Percentiles rank a stretch among this genome's conserved stretches.
phyloP scores from a whole-genome alignment of 2,329 filamentous ascomycete species.

The Fusarium multiceps region DNA sequence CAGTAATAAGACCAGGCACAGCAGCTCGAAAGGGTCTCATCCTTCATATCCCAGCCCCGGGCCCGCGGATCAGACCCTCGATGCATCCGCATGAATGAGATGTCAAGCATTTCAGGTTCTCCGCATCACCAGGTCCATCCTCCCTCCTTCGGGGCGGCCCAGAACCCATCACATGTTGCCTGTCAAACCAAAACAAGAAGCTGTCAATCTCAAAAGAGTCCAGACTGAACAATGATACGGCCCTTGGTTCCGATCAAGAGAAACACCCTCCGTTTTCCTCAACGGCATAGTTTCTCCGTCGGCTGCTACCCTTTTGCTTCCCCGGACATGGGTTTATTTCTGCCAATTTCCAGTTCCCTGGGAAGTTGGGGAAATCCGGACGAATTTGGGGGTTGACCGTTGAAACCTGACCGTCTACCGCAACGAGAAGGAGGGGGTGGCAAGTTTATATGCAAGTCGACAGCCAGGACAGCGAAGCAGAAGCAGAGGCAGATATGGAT shows the following conservation, averaged over 20 bases:
- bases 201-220: slow-evolving; percentile 19
- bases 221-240: slow-evolving; percentile 17
- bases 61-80: slow-evolving; percentile 37
- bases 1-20: slow-evolving; percentile 17
- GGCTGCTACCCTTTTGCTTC: slow-evolving; percentile 29
- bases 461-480: slow-evolving; percentile 19
- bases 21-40: slow-evolving; percentile 2
- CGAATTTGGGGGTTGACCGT: slow-evolving; percentile 31
- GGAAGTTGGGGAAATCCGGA: slow-evolving; percentile 38
- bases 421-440: slow-evolving; percentile 1
- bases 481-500: neutral
- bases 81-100: slow-evolving; percentile 38
- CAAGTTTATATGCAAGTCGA: slow-evolving; percentile 10
- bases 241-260: slow-evolving; percentile 39
- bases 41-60: slow-evolving; percentile 2
- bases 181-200: slow-evolving; percentile 33
- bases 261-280: slow-evolving; percentile 1
- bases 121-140: slow-evolving; percentile 40
- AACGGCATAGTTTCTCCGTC: slow-evolving; percentile 39
- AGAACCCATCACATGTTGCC: slow-evolving; percentile 37
- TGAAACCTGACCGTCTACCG: neutral
- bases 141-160: neutral
- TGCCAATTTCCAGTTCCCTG: slow-evolving; percentile 21
- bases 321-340: slow-evolving; percentile 26
- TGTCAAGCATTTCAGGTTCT: slow-evolving; percentile 33